These are phyloP conservation scores for Cicer yamashitae DNA, from an alignment of 306 rosid species.

Conservation along the genomic window DNA sequence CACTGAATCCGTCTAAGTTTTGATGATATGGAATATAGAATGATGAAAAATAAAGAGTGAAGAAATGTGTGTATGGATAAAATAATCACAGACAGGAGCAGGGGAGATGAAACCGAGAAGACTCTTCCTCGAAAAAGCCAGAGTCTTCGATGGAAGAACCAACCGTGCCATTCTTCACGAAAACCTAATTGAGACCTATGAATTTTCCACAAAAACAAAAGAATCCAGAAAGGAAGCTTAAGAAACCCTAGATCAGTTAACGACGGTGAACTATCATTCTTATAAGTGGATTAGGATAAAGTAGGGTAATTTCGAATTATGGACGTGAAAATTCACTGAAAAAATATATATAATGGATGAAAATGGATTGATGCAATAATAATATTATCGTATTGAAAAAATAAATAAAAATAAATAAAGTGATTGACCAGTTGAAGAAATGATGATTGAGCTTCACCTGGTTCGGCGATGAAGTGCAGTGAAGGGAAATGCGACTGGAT, in stretches of 20 bases:
- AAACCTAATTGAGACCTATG: constrained; percentile 35
- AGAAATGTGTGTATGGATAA: constrained; percentile 29
- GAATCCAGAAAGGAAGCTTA: constrained; percentile 24
- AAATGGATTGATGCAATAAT: not conserved
- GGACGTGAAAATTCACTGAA: constrained; percentile 42
- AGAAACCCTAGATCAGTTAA: constrained; percentile 51
- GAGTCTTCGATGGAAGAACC: constrained; percentile 52
- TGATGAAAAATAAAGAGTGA: not conserved
- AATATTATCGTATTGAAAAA: not conserved
- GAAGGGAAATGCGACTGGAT: not conserved
- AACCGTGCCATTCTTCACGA: constrained; percentile 49
- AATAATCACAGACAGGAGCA: constrained; percentile 43
- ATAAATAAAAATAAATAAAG: constrained; percentile 13
- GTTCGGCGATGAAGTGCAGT: constrained; percentile 21
- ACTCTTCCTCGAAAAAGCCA: constrained; percentile 47
- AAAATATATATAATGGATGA: not conserved
- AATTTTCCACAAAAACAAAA: constrained; percentile 27
- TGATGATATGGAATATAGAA: not conserved
- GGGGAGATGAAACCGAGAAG: constrained; percentile 49
- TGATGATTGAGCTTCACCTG: constrained; percentile 35
- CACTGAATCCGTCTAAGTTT: not conserved
- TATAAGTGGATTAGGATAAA: constrained; percentile 48
- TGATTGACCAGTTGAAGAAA: not conserved
- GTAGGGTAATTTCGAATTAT: constrained; percentile 41
- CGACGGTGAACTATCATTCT: not conserved